These are phyloP conservation scores for Knoxdaviesia proteae DNA, from an alignment of 2,329 filamentous ascomycete genomes.

Conservation along the genomic window DNA sequence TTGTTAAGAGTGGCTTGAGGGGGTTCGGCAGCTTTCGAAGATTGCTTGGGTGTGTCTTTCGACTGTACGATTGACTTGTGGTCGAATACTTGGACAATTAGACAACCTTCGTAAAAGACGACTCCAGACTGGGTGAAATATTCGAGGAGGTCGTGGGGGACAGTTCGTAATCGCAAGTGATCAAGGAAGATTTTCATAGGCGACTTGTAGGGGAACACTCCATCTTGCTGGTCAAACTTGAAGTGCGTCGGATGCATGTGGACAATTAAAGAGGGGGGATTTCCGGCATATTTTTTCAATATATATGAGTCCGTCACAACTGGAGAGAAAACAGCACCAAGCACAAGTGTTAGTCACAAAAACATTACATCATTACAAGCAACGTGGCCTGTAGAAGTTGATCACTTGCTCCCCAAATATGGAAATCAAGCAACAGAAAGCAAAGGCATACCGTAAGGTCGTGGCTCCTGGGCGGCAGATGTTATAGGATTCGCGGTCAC, in stretches of 20 bases:
- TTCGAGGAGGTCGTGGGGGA: slow-evolving; percentile 76
- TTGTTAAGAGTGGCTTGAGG: slow-evolving; percentile 76
- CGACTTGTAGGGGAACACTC: slow-evolving; percentile 78
- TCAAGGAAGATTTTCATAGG: slow-evolving; percentile 70
- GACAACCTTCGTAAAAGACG: slow-evolving; percentile 77
- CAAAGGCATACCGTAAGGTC: slow-evolving; percentile 26
- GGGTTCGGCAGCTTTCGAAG: slow-evolving; percentile 36
- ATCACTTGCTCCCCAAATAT: neutral
- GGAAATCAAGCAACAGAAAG: neutral
- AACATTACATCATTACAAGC: neutral
- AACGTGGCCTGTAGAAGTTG: neutral
- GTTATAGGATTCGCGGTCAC: slow-evolving; percentile 20
- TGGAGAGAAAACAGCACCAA: slow-evolving; percentile 13
- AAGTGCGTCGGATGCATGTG: slow-evolving; percentile 77
- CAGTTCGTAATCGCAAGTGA: slow-evolving; percentile 52
- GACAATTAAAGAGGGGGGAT: slow-evolving; percentile 63
- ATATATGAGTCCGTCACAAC: slow-evolving; percentile 61
- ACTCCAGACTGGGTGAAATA: slow-evolving; percentile 54
- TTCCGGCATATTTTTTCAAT: slow-evolving; percentile 57
- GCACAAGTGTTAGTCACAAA: slow-evolving; percentile 7
- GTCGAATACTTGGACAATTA: slow-evolving; percentile 88
- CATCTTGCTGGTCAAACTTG: slow-evolving; percentile 81
- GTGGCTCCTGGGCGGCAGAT: slow-evolving; percentile 20
- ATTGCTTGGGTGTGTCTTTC: slow-evolving; percentile 32
- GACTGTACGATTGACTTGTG: slow-evolving; percentile 47